phyloP scores from a whole-genome alignment of 2,329 filamentous ascomycete species.

The Periconia sp. region DNA sequence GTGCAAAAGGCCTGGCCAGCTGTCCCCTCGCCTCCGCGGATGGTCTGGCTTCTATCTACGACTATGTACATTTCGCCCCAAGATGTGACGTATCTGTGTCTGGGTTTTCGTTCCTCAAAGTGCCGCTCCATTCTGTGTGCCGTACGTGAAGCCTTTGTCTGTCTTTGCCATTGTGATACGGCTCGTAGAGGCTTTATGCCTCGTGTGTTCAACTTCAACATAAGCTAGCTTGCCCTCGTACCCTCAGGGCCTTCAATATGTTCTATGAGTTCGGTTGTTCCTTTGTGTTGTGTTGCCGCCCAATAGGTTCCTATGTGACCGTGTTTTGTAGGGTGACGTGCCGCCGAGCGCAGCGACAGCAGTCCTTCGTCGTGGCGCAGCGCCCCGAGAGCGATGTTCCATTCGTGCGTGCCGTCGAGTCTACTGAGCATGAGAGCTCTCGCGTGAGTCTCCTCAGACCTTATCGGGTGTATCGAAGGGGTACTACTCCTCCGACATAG shows the following conservation, averaged over 20 bases:
- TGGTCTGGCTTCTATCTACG: constrained; percentile 15
- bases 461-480: constrained; percentile 15
- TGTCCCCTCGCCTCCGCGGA: constrained; percentile 9
- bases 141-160: constrained; percentile 6
- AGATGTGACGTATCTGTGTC: constrained; percentile 16
- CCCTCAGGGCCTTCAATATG: constrained; percentile 11
- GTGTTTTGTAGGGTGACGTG: constrained; percentile 19
- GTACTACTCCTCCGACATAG: constrained; percentile 9
- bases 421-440: constrained; percentile 20
- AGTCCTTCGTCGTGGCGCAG: constrained; percentile 13
- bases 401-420: constrained; percentile 11
- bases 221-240: constrained; percentile 5
- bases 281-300: constrained; percentile 11
- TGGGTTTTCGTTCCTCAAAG: constrained; percentile 4
- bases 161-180: constrained; percentile 4
- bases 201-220: no score
- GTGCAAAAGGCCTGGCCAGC: constrained; percentile 9
- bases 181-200: constrained; percentile 11
- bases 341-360: constrained; percentile 9
- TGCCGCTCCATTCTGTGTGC: constrained; percentile 2
- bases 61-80: constrained; percentile 15
- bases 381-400: constrained; percentile 17
- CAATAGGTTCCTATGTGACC: constrained; percentile 20
- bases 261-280: constrained; percentile 4
- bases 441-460: constrained; percentile 33